These are phyloP conservation scores for Phytophthora melonis DNA, from an alignment of 352 stramenopile species.

Conservation along the genomic window DNA sequence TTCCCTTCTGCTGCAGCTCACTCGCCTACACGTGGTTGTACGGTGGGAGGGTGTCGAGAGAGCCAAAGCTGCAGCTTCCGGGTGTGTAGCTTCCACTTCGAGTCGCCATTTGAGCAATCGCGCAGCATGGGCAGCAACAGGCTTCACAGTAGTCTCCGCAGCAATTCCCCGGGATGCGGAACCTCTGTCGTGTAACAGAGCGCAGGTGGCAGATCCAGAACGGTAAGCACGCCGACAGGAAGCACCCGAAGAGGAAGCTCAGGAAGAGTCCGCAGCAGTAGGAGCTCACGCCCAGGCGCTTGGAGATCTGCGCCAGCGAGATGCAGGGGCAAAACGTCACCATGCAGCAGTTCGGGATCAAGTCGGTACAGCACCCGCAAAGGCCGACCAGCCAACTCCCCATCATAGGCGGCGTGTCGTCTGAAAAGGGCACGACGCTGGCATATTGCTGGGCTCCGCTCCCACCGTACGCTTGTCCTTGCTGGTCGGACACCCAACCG, in stretches of 20 bases:
- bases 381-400: slow-evolving; percentile 35
- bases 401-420: slow-evolving; percentile 32
- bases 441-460: slow-evolving; percentile 25
- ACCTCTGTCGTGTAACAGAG: slow-evolving; percentile 43
- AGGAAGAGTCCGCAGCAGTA: slow-evolving; percentile 32
- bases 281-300: slow-evolving; percentile 35
- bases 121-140: slow-evolving; percentile 58
- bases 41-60: slow-evolving; percentile 40
- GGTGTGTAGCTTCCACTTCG: slow-evolving; percentile 60
- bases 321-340: slow-evolving; percentile 48
- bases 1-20: background rate
- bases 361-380: slow-evolving; percentile 36
- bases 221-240: slow-evolving; percentile 22
- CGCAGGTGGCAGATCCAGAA: slow-evolving; percentile 52
- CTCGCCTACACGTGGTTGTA: slow-evolving; percentile 27
- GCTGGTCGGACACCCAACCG: slow-evolving; percentile 21
- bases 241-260: slow-evolving; percentile 29
- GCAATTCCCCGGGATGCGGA: slow-evolving; percentile 51
- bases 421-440: slow-evolving; percentile 32
- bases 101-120: slow-evolving; percentile 66
- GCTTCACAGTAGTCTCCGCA: slow-evolving; percentile 43
- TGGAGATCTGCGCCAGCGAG: slow-evolving; percentile 45
- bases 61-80: slow-evolving; percentile 53
- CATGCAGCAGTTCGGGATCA: slow-evolving; percentile 56
- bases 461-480: slow-evolving; percentile 14